These are phyloP conservation scores for Blastocystis sp. DNA, from an alignment of 352 stramenopile species.

Conservation along the genomic window DNA sequence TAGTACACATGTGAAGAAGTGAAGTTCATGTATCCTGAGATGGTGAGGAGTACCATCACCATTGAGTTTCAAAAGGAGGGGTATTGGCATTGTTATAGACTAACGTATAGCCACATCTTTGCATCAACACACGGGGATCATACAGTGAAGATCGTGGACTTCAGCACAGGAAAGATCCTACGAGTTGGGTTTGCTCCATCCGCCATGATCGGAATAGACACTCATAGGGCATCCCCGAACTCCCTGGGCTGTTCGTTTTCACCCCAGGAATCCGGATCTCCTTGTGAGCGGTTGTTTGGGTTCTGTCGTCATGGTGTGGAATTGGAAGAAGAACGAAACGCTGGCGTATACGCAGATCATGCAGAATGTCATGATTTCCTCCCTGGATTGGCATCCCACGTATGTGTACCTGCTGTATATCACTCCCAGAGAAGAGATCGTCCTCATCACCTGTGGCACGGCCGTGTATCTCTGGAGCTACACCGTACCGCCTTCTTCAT, in stretches of 20 bases:
- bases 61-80: conserved; percentile 54
- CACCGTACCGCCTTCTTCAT: neutral
- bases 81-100: neutral
- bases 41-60: conserved; percentile 45
- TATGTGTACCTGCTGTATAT: neutral
- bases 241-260: conserved; percentile 96
- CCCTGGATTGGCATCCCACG: conserved; percentile 35
- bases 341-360: conserved; percentile 29
- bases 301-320: conserved; percentile 85
- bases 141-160: conserved; percentile 95
- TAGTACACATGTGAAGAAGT: conserved; percentile 48
- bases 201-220: conserved; percentile 71
- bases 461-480: conserved; percentile 50
- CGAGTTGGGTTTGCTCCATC: conserved; percentile 74
- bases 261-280: conserved; percentile 86
- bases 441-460: conserved; percentile 46
- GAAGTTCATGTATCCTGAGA: conserved; percentile 53
- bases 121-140: conserved; percentile 96
- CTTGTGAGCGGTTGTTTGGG: conserved; percentile 93
- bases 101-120: conserved; percentile 76
- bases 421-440: conserved; percentile 6
- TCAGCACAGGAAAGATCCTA: conserved; percentile 80
- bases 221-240: conserved; percentile 80
- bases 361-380: conserved; percentile 57
- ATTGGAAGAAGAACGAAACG: conserved; percentile 70